Percentiles rank a stretch among this genome's conserved stretches.
phyloP scores from a whole-genome alignment of 257 asterid species.

The Coffea canephora region DNA sequence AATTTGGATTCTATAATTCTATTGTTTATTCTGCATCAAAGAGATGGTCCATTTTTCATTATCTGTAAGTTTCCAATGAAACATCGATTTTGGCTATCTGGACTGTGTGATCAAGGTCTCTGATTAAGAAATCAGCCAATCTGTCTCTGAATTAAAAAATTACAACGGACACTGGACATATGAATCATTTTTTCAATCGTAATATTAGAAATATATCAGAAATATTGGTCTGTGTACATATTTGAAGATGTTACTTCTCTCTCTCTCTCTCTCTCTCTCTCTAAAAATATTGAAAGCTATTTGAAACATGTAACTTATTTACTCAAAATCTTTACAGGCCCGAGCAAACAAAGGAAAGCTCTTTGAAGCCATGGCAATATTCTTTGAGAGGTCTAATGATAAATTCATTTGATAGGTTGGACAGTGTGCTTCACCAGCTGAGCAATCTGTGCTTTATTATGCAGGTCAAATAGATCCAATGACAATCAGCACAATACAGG shows the following conservation, averaged over 20 bases:
- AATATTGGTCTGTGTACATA: neutral
- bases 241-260: neutral
- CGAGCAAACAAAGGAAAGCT: constrained; percentile 73
- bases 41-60: neutral
- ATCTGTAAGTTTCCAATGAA: neutral
- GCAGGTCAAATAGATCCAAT: constrained; percentile 74
- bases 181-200: neutral
- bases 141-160: neutral
- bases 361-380: constrained; percentile 84
- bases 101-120: neutral
- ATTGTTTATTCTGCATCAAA: neutral
- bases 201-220: neutral
- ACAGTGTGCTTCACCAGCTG: constrained; percentile 13
- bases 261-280: neutral
- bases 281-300: constrained; percentile 1
- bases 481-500: constrained; percentile 50
- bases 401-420: constrained; percentile 8
- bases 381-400: constrained; percentile 71
- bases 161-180: neutral
- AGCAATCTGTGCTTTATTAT: constrained; percentile 25
- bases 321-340: constrained; percentile 52
- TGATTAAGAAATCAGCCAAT: neutral
- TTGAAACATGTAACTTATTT: neutral
- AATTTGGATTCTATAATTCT: neutral
- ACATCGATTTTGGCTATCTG: neutral